Conservation (phyloP, 352 stramenopile species). For the Phytophthora brassicae region DNA sequence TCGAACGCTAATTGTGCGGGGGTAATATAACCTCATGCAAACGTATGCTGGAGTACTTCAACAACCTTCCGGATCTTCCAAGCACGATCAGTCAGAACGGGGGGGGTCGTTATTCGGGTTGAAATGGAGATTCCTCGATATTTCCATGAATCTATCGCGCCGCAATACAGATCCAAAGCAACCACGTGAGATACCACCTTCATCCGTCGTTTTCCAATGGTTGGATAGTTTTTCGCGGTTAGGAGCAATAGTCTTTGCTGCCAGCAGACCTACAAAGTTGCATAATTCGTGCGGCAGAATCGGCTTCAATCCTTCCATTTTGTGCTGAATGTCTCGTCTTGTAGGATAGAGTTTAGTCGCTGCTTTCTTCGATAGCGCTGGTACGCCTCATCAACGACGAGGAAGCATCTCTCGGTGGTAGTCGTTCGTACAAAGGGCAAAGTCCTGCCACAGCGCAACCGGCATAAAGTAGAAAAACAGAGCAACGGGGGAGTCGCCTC, state of each 20-base stretch:
- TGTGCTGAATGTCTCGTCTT: neutral
- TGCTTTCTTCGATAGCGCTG: neutral
- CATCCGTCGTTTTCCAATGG: neutral
- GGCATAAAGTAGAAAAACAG: neutral
- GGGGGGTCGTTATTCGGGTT: neutral
- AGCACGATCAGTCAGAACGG: neutral
- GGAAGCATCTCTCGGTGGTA: neutral
- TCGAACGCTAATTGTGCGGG: conserved; percentile 1
- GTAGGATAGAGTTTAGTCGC: neutral
- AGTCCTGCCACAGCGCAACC: neutral
- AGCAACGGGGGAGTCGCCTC: neutral
- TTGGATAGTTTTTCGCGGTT: conserved; percentile 2
- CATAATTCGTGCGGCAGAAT: neutral
- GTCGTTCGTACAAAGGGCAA: neutral
- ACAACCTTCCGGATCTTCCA: conserved; percentile 5
- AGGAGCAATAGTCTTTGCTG: neutral
- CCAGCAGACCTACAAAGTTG: neutral
- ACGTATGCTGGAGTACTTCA: neutral
- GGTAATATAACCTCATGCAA: neutral
- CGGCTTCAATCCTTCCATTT: neutral
- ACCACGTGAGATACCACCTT: neutral
- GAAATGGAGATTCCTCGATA: conserved; percentile 5
- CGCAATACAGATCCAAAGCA: neutral
- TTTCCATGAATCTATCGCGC: neutral
- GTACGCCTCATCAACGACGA: neutral